Evolutionary conservation across 768 basidiomycete genomes (phyloP).

Genomic region (Cystofilobasidium capitatum): DNA sequence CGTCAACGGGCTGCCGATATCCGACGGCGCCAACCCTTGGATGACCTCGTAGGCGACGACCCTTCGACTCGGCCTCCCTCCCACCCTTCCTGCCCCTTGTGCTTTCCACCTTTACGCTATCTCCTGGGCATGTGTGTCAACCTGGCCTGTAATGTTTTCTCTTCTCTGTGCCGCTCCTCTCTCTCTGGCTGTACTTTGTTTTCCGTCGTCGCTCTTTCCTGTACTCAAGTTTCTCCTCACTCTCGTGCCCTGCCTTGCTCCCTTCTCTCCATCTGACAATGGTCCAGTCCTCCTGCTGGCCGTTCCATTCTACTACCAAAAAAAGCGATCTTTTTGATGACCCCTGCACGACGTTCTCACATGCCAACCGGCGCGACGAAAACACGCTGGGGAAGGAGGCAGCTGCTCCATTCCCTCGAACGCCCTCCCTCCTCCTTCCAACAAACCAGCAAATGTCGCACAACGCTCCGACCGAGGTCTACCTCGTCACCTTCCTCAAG

Average conservation of each 20-base stretch:
- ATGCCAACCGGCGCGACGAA: too few relatives aligned
- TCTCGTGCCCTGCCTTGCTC: neutral
- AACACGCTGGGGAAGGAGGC: too few relatives aligned
- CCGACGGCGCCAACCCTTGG: constrained; percentile 7
- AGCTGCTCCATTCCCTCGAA: too few relatives aligned
- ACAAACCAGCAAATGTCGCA: neutral
- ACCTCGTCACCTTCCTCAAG: constrained; percentile 4
- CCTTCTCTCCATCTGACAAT: neutral
- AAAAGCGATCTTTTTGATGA: too few relatives aligned
- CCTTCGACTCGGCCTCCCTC: neutral
- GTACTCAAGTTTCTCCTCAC: neutral
- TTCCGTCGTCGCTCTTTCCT: neutral
- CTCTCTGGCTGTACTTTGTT: neutral
- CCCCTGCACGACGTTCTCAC: too few relatives aligned
- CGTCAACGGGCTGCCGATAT: neutral
- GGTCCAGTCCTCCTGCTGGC: too few relatives aligned
- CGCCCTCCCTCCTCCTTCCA: neutral
- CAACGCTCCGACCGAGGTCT: constrained; percentile 1
- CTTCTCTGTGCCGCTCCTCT: neutral
- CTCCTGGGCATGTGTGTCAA: neutral
- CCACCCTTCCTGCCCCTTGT: neutral
- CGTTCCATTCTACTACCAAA: too few relatives aligned
- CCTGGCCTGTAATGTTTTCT: neutral
- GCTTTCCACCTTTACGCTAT: neutral
- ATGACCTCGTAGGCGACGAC: neutral